Evolutionary conservation across 108 stramenopile species (phyloP).

Genomic region (Skeletonema marinoi): DNA sequence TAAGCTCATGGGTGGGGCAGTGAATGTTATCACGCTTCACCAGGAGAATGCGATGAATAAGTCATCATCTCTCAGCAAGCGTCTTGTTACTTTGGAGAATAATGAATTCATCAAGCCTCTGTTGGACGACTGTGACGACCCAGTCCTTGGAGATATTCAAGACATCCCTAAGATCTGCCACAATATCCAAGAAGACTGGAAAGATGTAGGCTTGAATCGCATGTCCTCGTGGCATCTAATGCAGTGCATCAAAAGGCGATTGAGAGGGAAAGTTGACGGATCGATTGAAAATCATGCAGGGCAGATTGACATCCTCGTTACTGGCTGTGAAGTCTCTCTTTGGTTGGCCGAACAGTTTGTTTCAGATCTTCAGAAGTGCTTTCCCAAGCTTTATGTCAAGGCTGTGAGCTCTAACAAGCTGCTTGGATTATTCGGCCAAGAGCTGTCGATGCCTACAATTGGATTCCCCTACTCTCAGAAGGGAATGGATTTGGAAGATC

Average conservation of each 20-base stretch:
- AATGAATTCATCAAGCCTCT: constrained; percentile 63
- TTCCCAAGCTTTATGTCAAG: constrained; percentile 65
- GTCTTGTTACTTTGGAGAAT: constrained; percentile 51
- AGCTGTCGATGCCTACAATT: constrained; percentile 56
- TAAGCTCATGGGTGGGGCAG: constrained; percentile 54
- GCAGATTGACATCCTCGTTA: constrained; percentile 70
- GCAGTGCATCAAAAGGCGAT: constrained; percentile 39
- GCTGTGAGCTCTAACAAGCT: constrained; percentile 81
- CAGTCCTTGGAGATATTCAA: constrained; percentile 54
- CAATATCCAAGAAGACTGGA: constrained; percentile 68
- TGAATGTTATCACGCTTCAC: constrained; percentile 43
- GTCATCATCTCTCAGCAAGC: constrained; percentile 43
- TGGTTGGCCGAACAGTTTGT: constrained; percentile 90
- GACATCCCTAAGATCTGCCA: constrained; percentile 58
- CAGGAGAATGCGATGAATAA: constrained; percentile 43
- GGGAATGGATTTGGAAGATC: constrained; percentile 51
- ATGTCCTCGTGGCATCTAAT: constrained; percentile 61
- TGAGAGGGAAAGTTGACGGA: constrained; percentile 49
- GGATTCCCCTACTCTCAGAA: constrained; percentile 57
- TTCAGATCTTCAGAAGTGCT: constrained; percentile 67
- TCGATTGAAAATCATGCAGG: constrained; percentile 13
- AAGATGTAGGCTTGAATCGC: constrained; percentile 56
- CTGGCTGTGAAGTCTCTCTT: constrained; percentile 81
- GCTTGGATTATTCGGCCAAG: constrained; percentile 75
- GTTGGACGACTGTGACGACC: constrained; percentile 40